Evolutionary conservation across 148 eudicot species (phyloP), one percentile per base, ranked within the genome.

Genomic region (Fagopyrum homotropicum): DNA sequence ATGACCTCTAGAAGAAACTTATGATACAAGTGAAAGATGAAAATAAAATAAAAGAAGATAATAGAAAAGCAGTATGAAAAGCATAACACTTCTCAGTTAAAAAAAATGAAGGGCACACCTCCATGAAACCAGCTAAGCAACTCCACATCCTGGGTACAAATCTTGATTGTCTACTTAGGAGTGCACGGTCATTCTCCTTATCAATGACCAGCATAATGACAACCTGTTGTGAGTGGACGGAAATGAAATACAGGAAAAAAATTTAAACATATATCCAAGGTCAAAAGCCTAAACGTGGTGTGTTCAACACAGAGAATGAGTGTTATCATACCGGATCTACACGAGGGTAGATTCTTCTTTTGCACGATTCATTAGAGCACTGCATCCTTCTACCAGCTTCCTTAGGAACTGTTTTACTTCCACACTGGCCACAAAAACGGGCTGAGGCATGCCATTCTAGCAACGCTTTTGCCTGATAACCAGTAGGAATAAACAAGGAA

Each of bases 101-200:
- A 70, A 70, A 44, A 26, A 29, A 70, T 43, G 1, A 70, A 40
- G 50, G n/a, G 78, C 81, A 73, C 52, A 91, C 98, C 98, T 95
- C 96, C 63, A 90, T 86, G 80, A 95, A 95, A 64, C 98, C 98
- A 80, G 98, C 97, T 77, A 95, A 86, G 79, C 98, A 95, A 75
- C 98, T 92, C 98, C 98, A 95, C 97, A 95, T 92, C 54, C 98
- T 90, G 16, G 98, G 98, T 46, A 92, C 98, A 85, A 83, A 95
- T 83, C 97, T 92, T 43, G 97, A 87, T 61, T 95, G 98, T 77
- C 89, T 86, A 75, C 98, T 84, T 78, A 95, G 77, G 69, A 95
- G 84, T 69, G 87, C 97, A 73, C 96, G 89, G 77, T 95, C 98
- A 75, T 92, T 95, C 68, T 95, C 91, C 82, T 79, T 90, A 74